Evolutionary conservation across 371 early-diverging fungal genomes (phyloP), one percentile per base, ranked within the genome.

Genomic region (Mortierella sp.): DNA sequence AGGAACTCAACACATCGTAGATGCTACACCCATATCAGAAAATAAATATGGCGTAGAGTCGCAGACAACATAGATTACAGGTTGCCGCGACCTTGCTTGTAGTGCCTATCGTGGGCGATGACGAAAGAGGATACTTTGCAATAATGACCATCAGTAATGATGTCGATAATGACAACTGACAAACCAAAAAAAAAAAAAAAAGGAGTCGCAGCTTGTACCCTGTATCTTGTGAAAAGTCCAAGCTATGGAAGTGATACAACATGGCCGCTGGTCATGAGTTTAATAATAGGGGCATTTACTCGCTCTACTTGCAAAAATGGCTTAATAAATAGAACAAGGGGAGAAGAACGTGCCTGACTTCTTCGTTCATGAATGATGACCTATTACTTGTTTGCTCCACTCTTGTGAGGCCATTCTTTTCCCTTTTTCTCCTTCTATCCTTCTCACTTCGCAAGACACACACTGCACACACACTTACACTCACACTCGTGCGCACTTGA

Each of bases 211-310:
- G 4, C 4, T 43, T 43, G 45, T 43, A 43, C 45, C 45, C 40
- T 37, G 40, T 37, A 37, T 37, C n/a, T n/a, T n/a, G n/a, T 37
- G 40, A 37, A 37, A 37, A 37, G 56, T 9, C 29, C 29, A 28
- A 55, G 55, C 26, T 26, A 15, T 28, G 9, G 28, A 10, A 26
- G 17, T 40, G 13, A 9, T 40, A 57, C 10, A 31, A 43, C 65
- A 29, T 37, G 65, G 56, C 64, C 34, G 55, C 65, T 32, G 65
- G 65, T 64, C 65, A 64, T 64, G 65, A 55, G 40, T 7, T 22
- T 42, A 42, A n/a, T 45, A 64, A 64, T 64, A 64, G 65, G 65
- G 65, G 65, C 42, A 23, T 6, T 43, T 29, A 26, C 45, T 29
- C 26, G 12, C 7, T n/a, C 4, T 17, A 15, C 3, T 22, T 31